Evolutionary conservation across 148 eudicot genomes (phyloP).

Genomic region (Rhododendron williamsianum): DNA sequence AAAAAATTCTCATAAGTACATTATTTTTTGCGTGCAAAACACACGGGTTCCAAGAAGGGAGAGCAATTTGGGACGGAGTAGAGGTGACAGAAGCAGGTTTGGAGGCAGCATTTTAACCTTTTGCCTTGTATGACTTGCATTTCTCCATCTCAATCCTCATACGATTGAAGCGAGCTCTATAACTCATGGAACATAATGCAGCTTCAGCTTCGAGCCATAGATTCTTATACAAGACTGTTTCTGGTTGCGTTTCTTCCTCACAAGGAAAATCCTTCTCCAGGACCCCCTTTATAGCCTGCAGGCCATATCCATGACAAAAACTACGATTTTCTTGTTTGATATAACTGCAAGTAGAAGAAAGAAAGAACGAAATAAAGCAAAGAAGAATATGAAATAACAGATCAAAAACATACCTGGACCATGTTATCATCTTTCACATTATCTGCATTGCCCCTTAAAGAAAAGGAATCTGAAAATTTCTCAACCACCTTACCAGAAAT

Average conservation of each 20-base stretch:
- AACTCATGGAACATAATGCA: conserved; percentile 60
- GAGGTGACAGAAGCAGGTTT: conserved; percentile 1
- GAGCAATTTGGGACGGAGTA: no score
- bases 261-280: conserved; percentile 46
- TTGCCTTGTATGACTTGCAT: conserved; percentile 17
- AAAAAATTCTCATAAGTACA: no score
- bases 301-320: background rate
- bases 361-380: background rate
- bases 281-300: conserved; percentile 64
- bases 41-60: no score
- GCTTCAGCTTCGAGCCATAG: conserved; percentile 99
- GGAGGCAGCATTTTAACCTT: conserved; percentile 31
- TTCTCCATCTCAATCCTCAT: conserved; percentile 57
- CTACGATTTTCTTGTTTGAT: background rate
- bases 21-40: no score
- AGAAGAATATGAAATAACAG: background rate
- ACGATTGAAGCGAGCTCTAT: conserved; percentile 66
- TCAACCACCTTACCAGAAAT: conserved; percentile 25
- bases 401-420: conserved; percentile 39
- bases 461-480: conserved; percentile 7
- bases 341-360: background rate
- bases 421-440: conserved; percentile 27
- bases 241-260: conserved; percentile 45
- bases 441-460: conserved; percentile 26
- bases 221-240: conserved; percentile 53